These are phyloP conservation scores for Herpetomonas samuelpessoai DNA, from an alignment of 208 protist genomes.

Conservation along the genomic window DNA sequence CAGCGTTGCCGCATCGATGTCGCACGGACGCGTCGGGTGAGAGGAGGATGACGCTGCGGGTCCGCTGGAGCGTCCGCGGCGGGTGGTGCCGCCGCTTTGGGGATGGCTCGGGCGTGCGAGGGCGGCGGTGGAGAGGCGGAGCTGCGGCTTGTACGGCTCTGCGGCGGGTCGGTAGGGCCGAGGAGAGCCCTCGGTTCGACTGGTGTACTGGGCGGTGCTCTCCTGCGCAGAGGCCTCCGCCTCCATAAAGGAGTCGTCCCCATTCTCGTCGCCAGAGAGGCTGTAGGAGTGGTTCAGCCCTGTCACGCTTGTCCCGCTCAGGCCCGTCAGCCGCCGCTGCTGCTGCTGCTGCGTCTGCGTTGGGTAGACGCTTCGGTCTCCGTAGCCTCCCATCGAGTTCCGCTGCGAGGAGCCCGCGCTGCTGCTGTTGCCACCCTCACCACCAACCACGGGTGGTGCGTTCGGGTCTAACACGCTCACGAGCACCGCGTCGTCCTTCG, in stretches of 20 bases:
- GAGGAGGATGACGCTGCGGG: no score
- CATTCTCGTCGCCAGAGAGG: background rate
- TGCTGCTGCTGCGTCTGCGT: no score
- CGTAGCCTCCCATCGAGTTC: no score
- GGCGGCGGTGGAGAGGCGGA: background rate
- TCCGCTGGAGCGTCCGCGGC: no score
- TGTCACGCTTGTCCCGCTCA: background rate
- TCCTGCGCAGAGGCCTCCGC: no score
- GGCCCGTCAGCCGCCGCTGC: background rate
- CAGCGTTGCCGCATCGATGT: no score
- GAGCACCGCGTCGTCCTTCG: slow-evolving; percentile 18
- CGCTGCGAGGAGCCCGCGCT: no score
- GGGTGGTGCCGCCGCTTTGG: background rate
- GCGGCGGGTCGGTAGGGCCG: background rate
- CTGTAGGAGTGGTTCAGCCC: background rate
- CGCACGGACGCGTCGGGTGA: no score
- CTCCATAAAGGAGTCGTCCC: background rate
- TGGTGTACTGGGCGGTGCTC: no score
- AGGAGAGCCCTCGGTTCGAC: background rate
- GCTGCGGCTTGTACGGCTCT: background rate
- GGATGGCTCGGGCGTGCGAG: background rate
- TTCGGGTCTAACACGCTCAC: slow-evolving; percentile 20
- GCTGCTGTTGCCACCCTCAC: no score
- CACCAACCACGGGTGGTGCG: no score
- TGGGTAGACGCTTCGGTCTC: no score